Evolutionary conservation across 495 filamentous ascomycete species (phyloP).

Genomic region (Pseudevernia furfuracea): DNA sequence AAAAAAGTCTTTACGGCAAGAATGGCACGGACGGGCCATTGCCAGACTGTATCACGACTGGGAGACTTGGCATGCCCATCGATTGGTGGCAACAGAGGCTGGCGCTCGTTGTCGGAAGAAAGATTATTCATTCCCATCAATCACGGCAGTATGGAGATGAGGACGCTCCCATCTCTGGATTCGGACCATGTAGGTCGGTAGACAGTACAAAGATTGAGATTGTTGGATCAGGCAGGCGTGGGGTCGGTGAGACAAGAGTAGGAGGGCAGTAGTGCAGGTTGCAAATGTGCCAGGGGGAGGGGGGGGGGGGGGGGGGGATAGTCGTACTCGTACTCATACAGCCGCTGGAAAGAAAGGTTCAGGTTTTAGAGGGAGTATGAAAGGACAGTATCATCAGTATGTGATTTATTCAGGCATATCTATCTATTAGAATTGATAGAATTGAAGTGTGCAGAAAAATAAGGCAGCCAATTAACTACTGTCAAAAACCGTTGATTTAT

Average conservation of each 20-base stretch:
- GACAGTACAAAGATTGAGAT: not conserved
- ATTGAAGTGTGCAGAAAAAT: too few relatives aligned
- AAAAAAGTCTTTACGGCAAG: slow-evolving; percentile 43
- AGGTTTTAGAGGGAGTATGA: too few relatives aligned
- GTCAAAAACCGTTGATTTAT: not conserved
- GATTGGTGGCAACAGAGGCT: slow-evolving; percentile 15
- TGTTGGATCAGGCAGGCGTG: not conserved
- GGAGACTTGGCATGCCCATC: not conserved
- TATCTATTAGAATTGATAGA: too few relatives aligned
- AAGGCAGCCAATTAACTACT: too few relatives aligned
- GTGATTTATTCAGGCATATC: too few relatives aligned
- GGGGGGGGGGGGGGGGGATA: too few relatives aligned
- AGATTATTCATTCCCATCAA: not conserved
- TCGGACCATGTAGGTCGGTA: not conserved
- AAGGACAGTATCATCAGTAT: too few relatives aligned
- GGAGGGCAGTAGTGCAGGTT: not conserved
- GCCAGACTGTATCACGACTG: not conserved
- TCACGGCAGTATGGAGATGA: not conserved
- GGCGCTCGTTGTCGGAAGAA: slow-evolving; percentile 13
- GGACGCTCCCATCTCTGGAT: not conserved
- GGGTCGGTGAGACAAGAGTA: not conserved
- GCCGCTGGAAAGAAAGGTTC: too few relatives aligned
- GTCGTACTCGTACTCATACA: too few relatives aligned
- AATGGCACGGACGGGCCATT: slow-evolving; percentile 37
- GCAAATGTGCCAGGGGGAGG: not conserved